Evolutionary conservation across 345 rosid genomes (phyloP).

Genomic region (Populus tremula): DNA sequence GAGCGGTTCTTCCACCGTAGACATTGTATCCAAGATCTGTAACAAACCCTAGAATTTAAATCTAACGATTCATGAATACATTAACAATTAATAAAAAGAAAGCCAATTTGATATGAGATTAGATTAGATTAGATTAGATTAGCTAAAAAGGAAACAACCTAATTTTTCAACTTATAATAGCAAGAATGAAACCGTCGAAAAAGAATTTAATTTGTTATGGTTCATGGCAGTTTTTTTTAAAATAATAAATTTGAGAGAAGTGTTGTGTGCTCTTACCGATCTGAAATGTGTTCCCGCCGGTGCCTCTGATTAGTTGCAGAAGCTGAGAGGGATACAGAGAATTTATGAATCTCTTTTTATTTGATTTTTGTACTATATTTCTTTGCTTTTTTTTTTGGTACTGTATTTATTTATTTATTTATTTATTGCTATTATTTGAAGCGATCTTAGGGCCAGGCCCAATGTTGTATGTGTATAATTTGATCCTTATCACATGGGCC

Average conservation of each 20-base stretch:
- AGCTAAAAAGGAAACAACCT: not conserved
- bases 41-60: constrained; percentile 27
- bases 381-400: not conserved
- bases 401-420: not conserved
- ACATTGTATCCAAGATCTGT: constrained; percentile 36
- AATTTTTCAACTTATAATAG: not conserved
- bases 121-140: not conserved
- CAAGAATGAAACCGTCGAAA: not conserved
- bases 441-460: not conserved
- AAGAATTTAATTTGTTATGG: not conserved
- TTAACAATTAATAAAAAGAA: not conserved
- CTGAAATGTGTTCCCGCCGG: constrained; percentile 39
- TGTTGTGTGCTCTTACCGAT: constrained; percentile 30
- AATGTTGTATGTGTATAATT: not conserved
- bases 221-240: not conserved
- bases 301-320: not conserved
- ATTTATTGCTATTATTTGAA: not conserved
- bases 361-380: not conserved
- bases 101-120: not conserved
- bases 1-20: constrained; percentile 78
- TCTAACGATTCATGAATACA: not conserved
- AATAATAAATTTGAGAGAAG: constrained; percentile 5
- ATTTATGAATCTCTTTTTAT: not conserved
- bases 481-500: not conserved
- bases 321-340: constrained; percentile 16